Base-by-base conservation (phyloP, 768 basidiomycete species). In the Naganishia antarctica region DNA sequence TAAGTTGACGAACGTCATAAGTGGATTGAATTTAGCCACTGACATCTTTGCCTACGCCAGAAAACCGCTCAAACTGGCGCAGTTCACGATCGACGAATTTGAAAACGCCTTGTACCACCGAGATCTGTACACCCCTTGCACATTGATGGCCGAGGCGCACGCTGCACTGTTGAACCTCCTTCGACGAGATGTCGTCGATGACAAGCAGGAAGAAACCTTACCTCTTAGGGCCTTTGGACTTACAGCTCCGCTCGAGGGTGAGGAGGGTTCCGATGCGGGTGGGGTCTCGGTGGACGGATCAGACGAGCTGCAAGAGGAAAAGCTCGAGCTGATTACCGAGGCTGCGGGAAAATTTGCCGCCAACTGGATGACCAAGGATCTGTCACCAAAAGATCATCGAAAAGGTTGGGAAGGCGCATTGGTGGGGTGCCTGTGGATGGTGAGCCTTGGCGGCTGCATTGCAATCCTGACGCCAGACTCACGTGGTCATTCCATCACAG, bases 41-140 rank as follows among this genome's bases (percentile, higher is more conserved):
- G 9, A 43, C 40, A 26, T n/a, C n/a, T n/a, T 63, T 32, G 21
- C 37, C 29, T n/a, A 32, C 5, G 25, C 11, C 66, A 96, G 94
- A 5, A 86, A 88, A 82, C 87, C 93, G 1, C 81, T 98, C 16
- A 86, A 88, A 66, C 78, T 99, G 18, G 93, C 93, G 13, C 80
- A 86, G 13, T 89, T 97, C 75, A 87, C 92, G 0, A 81, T 99
- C 71, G 96, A 99, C 76, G 94, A 98, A 73, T 89, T 88, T 74
- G 91, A 92, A 73, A 83, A 85, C 64, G 87, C 92, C 0, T 80
- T 98, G 31, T 86, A 87, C 51, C 94, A 98, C 78, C 81, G 84
- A 31, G 89, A 94, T 60, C 81, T 84, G 3, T 68, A 57, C 15
- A 66, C 70, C 6, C 83, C 86, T 2, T 93, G 91, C 70, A 71